Conservation (phyloP, 2,329 filamentous ascomycete genomes). For the Neofusicoccum kwambonambiense region DNA sequence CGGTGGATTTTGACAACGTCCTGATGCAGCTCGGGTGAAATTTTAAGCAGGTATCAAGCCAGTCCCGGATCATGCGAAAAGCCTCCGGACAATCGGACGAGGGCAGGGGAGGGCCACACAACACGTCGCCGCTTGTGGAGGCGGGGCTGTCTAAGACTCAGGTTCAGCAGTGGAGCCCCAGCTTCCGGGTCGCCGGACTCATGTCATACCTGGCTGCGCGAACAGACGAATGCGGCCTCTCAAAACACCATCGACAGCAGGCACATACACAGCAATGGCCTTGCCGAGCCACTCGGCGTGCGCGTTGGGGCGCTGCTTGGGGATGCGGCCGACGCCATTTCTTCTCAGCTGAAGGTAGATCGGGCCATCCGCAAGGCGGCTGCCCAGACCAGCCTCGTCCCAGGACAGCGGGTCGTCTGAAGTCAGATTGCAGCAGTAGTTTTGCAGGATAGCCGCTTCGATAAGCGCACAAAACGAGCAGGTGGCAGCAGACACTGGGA, state of each 20-base stretch:
- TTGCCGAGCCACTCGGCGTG: conserved; percentile 19
- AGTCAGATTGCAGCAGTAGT: conserved; percentile 16
- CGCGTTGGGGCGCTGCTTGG: neutral
- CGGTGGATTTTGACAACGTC: conserved; percentile 23
- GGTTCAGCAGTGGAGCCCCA: conserved; percentile 19
- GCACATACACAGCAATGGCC: conserved; percentile 24
- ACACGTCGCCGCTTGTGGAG: conserved; percentile 24
- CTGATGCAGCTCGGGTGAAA: conserved; percentile 23
- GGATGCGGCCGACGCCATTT: conserved; percentile 23
- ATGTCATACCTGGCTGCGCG: conserved; percentile 22
- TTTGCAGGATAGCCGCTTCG: conserved; percentile 22
- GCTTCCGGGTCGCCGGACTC: neutral
- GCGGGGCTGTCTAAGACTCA: conserved; percentile 22
- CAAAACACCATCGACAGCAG: conserved; percentile 24
- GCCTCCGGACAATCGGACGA: conserved; percentile 28
- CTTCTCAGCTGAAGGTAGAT: conserved; percentile 25
- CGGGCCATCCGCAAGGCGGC: conserved; percentile 20
- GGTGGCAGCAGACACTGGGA: conserved; percentile 4
- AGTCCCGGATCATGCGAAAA: conserved; percentile 24
- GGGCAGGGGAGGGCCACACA: conserved; percentile 21
- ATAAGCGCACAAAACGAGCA: conserved; percentile 26
- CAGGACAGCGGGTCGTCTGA: conserved; percentile 14
- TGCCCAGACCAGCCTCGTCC: conserved; percentile 18
- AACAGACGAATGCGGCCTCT: conserved; percentile 24
- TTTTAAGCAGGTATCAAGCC: conserved; percentile 24